Percentiles rank a stretch among this genome's conserved stretches.
Conservation (phyloP, 1,139 yeast genomes). For the Protomyces lactucae-debilis region DNA sequence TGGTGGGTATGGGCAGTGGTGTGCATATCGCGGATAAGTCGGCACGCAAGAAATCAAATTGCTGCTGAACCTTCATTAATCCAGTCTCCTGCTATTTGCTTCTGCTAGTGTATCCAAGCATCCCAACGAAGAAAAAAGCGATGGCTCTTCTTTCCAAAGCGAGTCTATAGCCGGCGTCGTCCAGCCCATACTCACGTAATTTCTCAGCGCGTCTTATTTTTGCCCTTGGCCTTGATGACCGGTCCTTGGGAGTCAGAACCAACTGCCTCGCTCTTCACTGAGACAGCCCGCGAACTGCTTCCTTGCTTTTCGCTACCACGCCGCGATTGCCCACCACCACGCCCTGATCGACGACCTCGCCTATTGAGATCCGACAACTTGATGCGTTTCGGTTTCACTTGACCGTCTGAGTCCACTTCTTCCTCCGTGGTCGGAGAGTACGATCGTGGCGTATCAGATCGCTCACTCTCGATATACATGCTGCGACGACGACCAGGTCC, state of each 20-base stretch:
- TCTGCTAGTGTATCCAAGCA: too few relatives aligned
- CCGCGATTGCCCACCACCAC: background rate
- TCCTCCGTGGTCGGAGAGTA: conserved; percentile 19
- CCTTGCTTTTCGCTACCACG: background rate
- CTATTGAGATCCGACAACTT: background rate
- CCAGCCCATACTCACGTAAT: too few relatives aligned
- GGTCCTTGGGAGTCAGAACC: background rate
- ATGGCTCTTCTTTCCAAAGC: too few relatives aligned
- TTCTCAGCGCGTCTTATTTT: too few relatives aligned
- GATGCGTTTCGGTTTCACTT: background rate
- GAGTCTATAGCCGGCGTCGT: too few relatives aligned
- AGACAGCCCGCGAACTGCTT: background rate
- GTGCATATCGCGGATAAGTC: conserved; percentile 22
- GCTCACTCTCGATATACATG: conserved; percentile 18
- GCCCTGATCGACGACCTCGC: background rate
- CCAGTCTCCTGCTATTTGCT: too few relatives aligned
- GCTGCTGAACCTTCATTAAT: conserved; percentile 4
- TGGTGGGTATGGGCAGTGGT: background rate
- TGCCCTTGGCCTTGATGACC: too few relatives aligned
- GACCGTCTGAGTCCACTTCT: background rate
- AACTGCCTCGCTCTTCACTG: background rate
- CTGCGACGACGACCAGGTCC: conserved; percentile 5
- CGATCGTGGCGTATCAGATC: conserved; percentile 19
- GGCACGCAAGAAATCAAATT: conserved; percentile 1
- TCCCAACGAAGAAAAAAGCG: too few relatives aligned